phyloP scores from a whole-genome alignment of 2,329 filamentous ascomycete genomes.

The Talaromyces rugulosus region DNA sequence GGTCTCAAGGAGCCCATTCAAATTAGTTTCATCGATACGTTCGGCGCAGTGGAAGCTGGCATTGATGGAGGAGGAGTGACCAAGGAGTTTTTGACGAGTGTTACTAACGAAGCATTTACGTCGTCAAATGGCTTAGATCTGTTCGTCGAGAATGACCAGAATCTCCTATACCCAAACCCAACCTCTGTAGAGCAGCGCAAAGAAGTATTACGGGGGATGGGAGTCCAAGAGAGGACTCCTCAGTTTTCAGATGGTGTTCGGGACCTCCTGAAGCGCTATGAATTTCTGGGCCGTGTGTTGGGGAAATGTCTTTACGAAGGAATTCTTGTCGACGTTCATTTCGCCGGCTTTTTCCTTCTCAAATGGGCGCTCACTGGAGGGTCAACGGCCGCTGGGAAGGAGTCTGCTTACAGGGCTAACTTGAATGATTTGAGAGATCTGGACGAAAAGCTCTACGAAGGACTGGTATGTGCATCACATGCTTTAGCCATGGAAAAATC shows the following conservation, averaged over 20 bases:
- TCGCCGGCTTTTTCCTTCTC: conserved; percentile 91
- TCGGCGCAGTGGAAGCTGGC: conserved; percentile 79
- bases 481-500: neutral
- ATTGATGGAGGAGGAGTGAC: conserved; percentile 97
- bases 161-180: conserved; percentile 85
- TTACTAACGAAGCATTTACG: conserved; percentile 79
- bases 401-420: conserved; percentile 77
- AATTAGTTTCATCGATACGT: conserved; percentile 93
- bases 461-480: conserved; percentile 52
- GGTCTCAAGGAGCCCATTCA: conserved; percentile 91
- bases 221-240: conserved; percentile 50
- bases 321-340: conserved; percentile 86
- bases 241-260: conserved; percentile 56
- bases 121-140: conserved; percentile 55
- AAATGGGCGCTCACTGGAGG: conserved; percentile 84
- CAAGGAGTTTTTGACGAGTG: conserved; percentile 90
- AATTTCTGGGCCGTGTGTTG: conserved; percentile 87
- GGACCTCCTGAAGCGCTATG: conserved; percentile 68
- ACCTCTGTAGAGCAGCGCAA: conserved; percentile 66
- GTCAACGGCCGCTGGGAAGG: conserved; percentile 58
- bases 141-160: conserved; percentile 80
- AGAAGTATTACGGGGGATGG: conserved; percentile 52
- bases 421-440: conserved; percentile 91
- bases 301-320: conserved; percentile 98
- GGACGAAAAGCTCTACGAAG: conserved; percentile 85